A percentile compares a stretch with the other conserved stretches of the same genome.
Evolutionary conservation across 2,329 filamentous ascomycete species (phyloP).

Genomic region (Talaromyces sp.): DNA sequence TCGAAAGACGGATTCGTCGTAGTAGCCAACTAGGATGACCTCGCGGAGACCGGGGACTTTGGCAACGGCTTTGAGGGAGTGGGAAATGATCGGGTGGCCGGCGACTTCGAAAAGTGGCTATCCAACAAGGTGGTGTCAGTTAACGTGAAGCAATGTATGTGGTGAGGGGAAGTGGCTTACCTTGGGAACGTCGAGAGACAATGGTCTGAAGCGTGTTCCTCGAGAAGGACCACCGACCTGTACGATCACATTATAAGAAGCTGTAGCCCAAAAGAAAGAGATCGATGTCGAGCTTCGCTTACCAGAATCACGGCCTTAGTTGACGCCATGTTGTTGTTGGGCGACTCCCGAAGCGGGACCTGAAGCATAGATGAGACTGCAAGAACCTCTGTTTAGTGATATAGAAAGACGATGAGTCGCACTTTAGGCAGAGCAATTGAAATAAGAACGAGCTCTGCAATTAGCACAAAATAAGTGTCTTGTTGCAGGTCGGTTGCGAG

Average conservation of each 20-base stretch:
- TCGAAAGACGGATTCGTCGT: slow-evolving; percentile 93
- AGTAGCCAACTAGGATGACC: slow-evolving; percentile 98
- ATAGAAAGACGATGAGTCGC: not conserved
- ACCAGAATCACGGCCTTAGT: slow-evolving; percentile 97
- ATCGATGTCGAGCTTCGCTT: slow-evolving; percentile 29
- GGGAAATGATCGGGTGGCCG: slow-evolving; percentile 96
- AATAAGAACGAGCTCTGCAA: not conserved
- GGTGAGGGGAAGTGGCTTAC: slow-evolving; percentile 47
- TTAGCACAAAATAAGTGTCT: not conserved
- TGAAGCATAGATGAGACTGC: slow-evolving; percentile 39
- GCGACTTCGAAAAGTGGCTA: slow-evolving; percentile 97
- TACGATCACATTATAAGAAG: slow-evolving; percentile 14
- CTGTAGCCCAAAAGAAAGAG: not conserved
- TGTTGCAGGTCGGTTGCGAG: not conserved
- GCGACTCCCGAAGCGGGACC: slow-evolving; percentile 43
- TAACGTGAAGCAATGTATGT: not conserved
- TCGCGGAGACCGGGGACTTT: slow-evolving; percentile 91
- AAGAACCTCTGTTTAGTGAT: not conserved
- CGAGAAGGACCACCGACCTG: slow-evolving; percentile 93
- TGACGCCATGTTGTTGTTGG: slow-evolving; percentile 46
- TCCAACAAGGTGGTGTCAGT: not conserved
- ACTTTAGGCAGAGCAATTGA: not conserved
- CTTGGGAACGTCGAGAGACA: slow-evolving; percentile 95
- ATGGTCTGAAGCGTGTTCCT: slow-evolving; percentile 90
- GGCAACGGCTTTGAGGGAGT: slow-evolving; percentile 87